Conservation (phyloP, 306 rosid genomes). For the Acmispon strigosus region DNA sequence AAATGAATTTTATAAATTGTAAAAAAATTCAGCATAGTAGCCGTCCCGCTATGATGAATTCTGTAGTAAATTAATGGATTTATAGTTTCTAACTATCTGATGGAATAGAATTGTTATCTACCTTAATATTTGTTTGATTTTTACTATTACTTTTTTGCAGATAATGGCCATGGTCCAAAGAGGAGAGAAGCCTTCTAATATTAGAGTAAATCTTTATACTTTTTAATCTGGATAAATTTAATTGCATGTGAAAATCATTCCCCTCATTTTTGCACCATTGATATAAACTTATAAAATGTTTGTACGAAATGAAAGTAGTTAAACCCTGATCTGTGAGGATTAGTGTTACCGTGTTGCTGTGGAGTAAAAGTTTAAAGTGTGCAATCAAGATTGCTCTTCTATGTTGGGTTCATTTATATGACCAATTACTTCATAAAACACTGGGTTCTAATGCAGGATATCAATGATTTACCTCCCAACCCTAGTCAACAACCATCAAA, state of each 20-base stretch:
- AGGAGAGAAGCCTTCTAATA: conserved; percentile 84
- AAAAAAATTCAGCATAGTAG: too few relatives aligned
- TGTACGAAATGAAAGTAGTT: not conserved
- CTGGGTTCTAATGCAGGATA: conserved; percentile 51
- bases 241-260: conserved; percentile 8
- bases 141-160: conserved; percentile 40
- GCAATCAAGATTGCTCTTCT: not conserved
- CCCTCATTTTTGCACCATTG: not conserved
- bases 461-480: conserved; percentile 62
- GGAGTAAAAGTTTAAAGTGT: conserved; percentile 3
- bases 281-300: not conserved
- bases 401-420: conserved; percentile 3
- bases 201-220: conserved; percentile 48
- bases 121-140: conserved; percentile 11
- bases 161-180: conserved; percentile 88
- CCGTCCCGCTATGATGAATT: not conserved
- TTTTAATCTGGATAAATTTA: conserved; percentile 3
- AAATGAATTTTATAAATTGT: too few relatives aligned
- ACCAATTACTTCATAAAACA: conserved; percentile 11
- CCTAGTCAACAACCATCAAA: conserved; percentile 73
- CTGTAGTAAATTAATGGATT: not conserved
- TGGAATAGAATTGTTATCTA: not conserved
- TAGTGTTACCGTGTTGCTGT: not conserved
- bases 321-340: not conserved
- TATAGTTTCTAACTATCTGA: conserved; percentile 4